Evolutionary conservation across 768 basidiomycete genomes (phyloP).

Genomic region (Pulveroboletus sp.): DNA sequence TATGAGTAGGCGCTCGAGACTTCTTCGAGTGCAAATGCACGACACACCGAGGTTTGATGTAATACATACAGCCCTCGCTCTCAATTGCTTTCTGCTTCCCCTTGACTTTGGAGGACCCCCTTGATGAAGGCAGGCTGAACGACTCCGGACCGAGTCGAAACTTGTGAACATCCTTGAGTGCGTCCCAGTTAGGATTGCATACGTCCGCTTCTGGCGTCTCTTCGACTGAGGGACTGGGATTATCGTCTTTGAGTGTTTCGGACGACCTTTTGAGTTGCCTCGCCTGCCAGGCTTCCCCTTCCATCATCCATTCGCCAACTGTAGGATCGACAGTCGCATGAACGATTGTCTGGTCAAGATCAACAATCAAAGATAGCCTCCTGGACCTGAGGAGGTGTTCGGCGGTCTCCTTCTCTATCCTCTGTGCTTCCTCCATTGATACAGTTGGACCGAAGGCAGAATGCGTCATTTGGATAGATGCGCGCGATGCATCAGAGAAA

Average conservation of each 20-base stretch:
- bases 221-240: constrained; percentile 36
- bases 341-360: constrained; percentile 98
- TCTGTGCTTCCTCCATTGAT: constrained; percentile 86
- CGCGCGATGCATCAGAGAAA: constrained; percentile 79
- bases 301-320: constrained; percentile 93
- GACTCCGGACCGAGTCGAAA: constrained; percentile 84
- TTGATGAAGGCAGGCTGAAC: constrained; percentile 44
- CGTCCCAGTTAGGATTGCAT: constrained; percentile 91
- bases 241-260: constrained; percentile 26
- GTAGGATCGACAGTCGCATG: constrained; percentile 99
- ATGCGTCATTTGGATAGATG: constrained; percentile 92
- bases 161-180: constrained; percentile 83
- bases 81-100: constrained; percentile 64
- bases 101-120: constrained; percentile 39
- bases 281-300: constrained; percentile 77
- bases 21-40: background rate
- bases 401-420: constrained; percentile 81
- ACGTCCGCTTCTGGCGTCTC: constrained; percentile 46
- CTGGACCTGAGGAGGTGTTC: constrained; percentile 67
- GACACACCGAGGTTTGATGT: constrained; percentile 91
- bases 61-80: constrained; percentile 88
- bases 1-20: background rate
- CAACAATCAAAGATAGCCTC: constrained; percentile 92
- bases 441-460: constrained; percentile 88
- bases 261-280: constrained; percentile 44